Conservation (phyloP, 495 filamentous ascomycete genomes). For the Neurospora africana region DNA sequence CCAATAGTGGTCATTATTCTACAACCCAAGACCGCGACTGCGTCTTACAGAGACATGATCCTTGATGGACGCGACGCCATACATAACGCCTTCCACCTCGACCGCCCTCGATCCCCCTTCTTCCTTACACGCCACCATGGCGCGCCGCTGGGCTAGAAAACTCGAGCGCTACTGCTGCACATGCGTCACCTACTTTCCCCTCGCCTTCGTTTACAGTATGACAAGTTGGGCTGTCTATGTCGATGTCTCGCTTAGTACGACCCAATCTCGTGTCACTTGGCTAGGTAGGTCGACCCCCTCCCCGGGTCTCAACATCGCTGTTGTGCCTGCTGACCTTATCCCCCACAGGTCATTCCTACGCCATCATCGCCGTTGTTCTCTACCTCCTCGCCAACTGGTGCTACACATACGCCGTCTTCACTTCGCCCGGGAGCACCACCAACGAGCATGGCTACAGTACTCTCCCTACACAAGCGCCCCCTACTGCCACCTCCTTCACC, state of each 20-base stretch:
- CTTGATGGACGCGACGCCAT: slow-evolving; percentile 15
- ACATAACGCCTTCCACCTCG: slow-evolving; percentile 12
- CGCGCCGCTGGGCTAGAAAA: slow-evolving; percentile 55
- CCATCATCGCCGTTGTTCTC: slow-evolving; percentile 55
- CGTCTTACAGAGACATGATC: not conserved
- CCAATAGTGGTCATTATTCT: not conserved
- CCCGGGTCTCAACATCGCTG: not conserved
- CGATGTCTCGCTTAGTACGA: slow-evolving; percentile 62
- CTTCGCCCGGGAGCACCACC: slow-evolving; percentile 62
- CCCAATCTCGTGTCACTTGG: slow-evolving; percentile 45
- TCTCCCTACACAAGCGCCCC: slow-evolving; percentile 37
- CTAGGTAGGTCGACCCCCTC: slow-evolving; percentile 45
- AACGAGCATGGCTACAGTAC: slow-evolving; percentile 40
- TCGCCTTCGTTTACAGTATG: slow-evolving; percentile 78
- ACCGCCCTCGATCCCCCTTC: slow-evolving; percentile 1
- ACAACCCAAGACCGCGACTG: not conserved
- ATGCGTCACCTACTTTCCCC: slow-evolving; percentile 72
- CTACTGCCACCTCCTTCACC: slow-evolving; percentile 61
- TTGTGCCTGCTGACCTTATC: not conserved
- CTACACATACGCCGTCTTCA: slow-evolving; percentile 90
- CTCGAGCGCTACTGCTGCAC: slow-evolving; percentile 79
- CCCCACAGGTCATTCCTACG: slow-evolving; percentile 28
- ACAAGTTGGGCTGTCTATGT: slow-evolving; percentile 90
- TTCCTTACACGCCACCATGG: slow-evolving; percentile 17
- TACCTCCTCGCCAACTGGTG: slow-evolving; percentile 75